Base-by-base conservation (phyloP, 768 basidiomycete genomes). In the Mycena leptocephala region DNA sequence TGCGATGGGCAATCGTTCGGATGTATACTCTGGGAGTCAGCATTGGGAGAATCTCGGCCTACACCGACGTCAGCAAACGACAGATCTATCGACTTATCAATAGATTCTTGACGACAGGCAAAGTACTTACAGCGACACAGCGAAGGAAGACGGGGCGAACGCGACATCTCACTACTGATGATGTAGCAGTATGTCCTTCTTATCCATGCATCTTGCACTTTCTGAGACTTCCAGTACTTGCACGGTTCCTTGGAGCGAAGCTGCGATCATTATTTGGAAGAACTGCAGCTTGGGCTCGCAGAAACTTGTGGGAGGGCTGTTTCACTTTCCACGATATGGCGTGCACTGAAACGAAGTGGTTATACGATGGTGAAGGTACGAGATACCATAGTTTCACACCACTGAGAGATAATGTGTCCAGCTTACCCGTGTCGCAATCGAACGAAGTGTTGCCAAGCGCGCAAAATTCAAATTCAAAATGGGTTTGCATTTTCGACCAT, bases 261-360 rank as follows among this genome's bases (percentile, higher is more conserved):
- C 26, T 83, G 82, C 24, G 83, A 85, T 66, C 80, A 82, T 24
- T 82, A 77, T 33, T 79, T 85, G 6, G 67, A 78, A 33, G 85
- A 86, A 77, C 65, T 86, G 22, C 82, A 78, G 59, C 63, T 78
- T 0, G 67, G 72, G 14, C 75, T 86, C 11, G 30, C 53, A 33
- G 78, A 76, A 8, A 68, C 30, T 2, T 79, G 76, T 56, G 82
- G 80, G 2, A 56, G 79, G 5, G 20, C 37, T 18, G 83, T 82
- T 7, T 80, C 79, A 2, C 56, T 28, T 10, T 43, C 77, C 13
- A 84, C 84, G 8, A 80, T 85, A 14, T 81, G 78, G 76, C 46
- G 79, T 9, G 55, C 81, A 3, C 72, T 85, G 24, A 58, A 70
- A 14, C 77, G 79, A 5, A 66, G 71, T 28, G 81, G 83, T 16